These are phyloP conservation scores for Stephania yunnanensis DNA, from an alignment of 164 flowering plant genomes.

Conservation along the genomic window DNA sequence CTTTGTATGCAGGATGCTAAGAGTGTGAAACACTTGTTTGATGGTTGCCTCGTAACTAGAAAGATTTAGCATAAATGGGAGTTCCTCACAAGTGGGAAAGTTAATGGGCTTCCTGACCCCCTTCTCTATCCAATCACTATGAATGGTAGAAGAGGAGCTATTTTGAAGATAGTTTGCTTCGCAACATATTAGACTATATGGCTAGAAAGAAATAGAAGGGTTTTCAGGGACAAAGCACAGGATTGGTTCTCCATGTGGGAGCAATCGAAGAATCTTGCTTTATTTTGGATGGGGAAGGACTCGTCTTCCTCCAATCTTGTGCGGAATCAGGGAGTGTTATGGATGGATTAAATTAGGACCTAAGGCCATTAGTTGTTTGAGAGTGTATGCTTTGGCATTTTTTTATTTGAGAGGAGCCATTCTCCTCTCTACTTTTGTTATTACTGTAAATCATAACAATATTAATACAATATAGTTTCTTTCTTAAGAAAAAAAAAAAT, in stretches of 20 bases:
- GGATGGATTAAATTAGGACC: too few relatives aligned
- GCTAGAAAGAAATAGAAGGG: neutral
- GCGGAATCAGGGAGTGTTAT: neutral
- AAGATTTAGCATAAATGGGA: too few relatives aligned
- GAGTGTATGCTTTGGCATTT: too few relatives aligned
- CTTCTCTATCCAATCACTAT: neutral
- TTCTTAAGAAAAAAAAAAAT: too few relatives aligned
- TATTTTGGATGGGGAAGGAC: neutral
- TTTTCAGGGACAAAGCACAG: neutral
- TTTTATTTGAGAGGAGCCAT: too few relatives aligned
- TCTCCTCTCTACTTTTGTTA: too few relatives aligned
- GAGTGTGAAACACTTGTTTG: neutral
- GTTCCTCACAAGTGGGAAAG: neutral
- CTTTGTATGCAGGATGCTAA: neutral
- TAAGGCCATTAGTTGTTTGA: too few relatives aligned
- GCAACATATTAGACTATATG: too few relatives aligned
- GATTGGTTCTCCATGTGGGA: neutral
- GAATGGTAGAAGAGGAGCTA: neutral
- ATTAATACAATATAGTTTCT: too few relatives aligned
- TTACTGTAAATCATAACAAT: too few relatives aligned
- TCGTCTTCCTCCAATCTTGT: neutral
- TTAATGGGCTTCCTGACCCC: neutral
- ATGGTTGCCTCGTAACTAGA: neutral
- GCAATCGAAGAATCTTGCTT: neutral
- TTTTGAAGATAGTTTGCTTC: neutral